Percentiles rank a stretch among this genome's conserved stretches.
phyloP scores from a whole-genome alignment of 2,329 filamentous ascomycete genomes.

The Penicillium brevicompactum region DNA sequence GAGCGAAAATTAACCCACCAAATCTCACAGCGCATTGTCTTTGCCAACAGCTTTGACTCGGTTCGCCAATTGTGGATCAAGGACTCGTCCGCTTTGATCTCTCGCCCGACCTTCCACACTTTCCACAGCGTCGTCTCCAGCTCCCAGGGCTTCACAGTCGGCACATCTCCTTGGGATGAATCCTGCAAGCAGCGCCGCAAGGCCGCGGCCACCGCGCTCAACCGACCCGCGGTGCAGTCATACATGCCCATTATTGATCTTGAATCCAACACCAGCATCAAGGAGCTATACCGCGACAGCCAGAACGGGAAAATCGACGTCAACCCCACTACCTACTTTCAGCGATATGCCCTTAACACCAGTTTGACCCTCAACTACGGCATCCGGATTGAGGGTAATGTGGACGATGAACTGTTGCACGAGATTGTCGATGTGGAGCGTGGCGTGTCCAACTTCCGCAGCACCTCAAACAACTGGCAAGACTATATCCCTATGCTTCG shows the following conservation, averaged over 20 bases:
- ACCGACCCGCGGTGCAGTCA: conserved; percentile 72
- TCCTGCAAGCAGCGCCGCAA: conserved; percentile 76
- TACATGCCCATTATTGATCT: conserved; percentile 84
- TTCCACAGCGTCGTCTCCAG: conserved; percentile 78
- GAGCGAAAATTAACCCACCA: not conserved
- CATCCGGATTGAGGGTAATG: conserved; percentile 70
- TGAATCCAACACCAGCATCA: conserved; percentile 71
- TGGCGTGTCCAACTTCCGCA: conserved; percentile 73
- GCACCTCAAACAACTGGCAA: conserved; percentile 81
- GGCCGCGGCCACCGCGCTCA: conserved; percentile 76
- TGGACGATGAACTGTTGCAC: conserved; percentile 66
- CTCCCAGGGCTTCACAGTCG: conserved; percentile 79
- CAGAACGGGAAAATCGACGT: conserved; percentile 64
- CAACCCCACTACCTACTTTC: conserved; percentile 72
- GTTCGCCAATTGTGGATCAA: conserved; percentile 75
- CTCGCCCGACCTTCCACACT: conserved; percentile 75
- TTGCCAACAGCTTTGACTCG: conserved; percentile 76
- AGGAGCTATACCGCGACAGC: conserved; percentile 68
- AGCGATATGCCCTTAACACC: conserved; percentile 75
- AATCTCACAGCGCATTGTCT: conserved; percentile 63
- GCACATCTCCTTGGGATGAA: conserved; percentile 81
- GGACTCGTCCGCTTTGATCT: conserved; percentile 76
- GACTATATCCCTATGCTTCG: conserved; percentile 79
- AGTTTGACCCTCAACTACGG: conserved; percentile 79
- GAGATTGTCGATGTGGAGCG: conserved; percentile 78